A percentile compares a stretch with the other conserved stretches of the same genome.
Conservation (phyloP, 257 asterid genomes). For the Gardenia jasminoides region DNA sequence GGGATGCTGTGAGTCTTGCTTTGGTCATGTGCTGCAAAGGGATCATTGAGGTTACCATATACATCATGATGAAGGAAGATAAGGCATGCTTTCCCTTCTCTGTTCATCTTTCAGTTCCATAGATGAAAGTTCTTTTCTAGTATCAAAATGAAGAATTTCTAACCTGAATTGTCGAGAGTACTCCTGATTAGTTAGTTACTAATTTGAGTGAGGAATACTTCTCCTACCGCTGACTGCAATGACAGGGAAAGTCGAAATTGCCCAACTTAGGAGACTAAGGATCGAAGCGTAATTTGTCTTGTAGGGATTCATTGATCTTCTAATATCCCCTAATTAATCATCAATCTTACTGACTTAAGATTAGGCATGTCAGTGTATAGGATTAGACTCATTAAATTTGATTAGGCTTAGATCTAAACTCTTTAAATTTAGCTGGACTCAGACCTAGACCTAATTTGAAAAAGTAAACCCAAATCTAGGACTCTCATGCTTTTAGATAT, state of each 20-base stretch:
- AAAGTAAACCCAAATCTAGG: no score
- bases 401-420: no score
- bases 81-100: slow-evolving; percentile 32
- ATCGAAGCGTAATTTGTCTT: not conserved
- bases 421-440: no score
- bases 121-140: not conserved
- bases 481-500: no score
- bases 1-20: slow-evolving; percentile 51
- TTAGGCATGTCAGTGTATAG: no score
- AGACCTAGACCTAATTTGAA: no score
- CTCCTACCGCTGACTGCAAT: not conserved
- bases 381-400: no score
- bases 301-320: not conserved
- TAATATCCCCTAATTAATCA: not conserved
- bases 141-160: not conserved
- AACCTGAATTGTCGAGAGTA: not conserved
- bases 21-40: slow-evolving; percentile 66
- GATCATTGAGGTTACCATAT: slow-evolving; percentile 44
- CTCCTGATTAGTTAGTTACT: not conserved
- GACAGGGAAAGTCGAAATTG: not conserved
- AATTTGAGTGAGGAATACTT: not conserved
- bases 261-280: not conserved
- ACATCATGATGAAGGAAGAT: slow-evolving; percentile 38
- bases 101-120: not conserved
- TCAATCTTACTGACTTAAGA: no score